Conservation (phyloP, 2,329 filamentous ascomycete species). For the Allantophomopsis cytisporea region DNA sequence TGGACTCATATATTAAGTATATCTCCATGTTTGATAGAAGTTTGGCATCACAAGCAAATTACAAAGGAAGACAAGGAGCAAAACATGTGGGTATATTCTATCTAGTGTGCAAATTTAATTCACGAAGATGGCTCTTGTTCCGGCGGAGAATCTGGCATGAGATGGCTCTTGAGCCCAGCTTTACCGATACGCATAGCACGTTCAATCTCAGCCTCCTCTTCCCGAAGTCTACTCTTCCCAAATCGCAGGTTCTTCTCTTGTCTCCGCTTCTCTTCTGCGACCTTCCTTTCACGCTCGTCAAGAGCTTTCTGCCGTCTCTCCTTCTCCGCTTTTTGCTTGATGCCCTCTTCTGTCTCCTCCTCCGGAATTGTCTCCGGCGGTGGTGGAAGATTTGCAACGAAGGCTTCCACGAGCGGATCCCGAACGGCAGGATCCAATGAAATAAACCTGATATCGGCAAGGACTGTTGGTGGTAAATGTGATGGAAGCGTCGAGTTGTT, state of each 20-base stretch:
- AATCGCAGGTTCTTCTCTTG: conserved; percentile 44
- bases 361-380: conserved; percentile 33
- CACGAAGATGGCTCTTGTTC: no score
- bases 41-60: no score
- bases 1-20: no score
- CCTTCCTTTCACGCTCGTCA: conserved; percentile 45
- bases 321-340: conserved; percentile 35
- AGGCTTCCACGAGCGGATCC: conserved; percentile 51
- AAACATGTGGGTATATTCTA: no score
- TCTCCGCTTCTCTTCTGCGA: conserved; percentile 48
- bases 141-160: conserved; percentile 19
- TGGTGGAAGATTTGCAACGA: conserved; percentile 48
- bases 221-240: conserved; percentile 46
- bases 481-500: conserved; percentile 43
- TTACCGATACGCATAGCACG: conserved; percentile 56
- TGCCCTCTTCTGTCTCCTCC: conserved; percentile 36
- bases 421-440: conserved; percentile 46
- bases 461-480: conserved; percentile 45
- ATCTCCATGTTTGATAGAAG: no score
- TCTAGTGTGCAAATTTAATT: no score
- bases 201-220: conserved; percentile 56
- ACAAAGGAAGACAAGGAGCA: no score
- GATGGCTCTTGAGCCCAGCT: conserved; percentile 48
- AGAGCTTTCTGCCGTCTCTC: conserved; percentile 52
- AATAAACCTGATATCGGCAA: conserved; percentile 57